phyloP scores from a whole-genome alignment of 257 asterid species.

The Rauvolfia tetraphylla region DNA sequence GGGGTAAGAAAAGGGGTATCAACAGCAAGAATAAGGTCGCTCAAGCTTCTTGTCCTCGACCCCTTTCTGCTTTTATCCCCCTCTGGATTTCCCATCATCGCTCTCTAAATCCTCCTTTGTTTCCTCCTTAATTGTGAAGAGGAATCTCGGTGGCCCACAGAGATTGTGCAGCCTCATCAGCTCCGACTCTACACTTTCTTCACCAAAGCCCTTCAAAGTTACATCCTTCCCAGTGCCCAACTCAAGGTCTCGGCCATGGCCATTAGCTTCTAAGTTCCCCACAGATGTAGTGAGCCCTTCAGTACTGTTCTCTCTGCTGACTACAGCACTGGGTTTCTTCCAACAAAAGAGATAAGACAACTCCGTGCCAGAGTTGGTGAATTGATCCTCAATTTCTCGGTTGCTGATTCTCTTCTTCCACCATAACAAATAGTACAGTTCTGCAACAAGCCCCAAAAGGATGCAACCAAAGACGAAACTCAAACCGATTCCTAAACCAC shows the following conservation, averaged over 20 bases:
- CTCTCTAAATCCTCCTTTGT: conserved; percentile 87
- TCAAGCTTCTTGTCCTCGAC: conserved; percentile 65
- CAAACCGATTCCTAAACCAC: conserved; percentile 74
- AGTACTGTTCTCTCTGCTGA: conserved; percentile 20
- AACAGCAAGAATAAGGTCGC: conserved; percentile 46
- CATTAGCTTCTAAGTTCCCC: conserved; percentile 25
- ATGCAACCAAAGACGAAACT: conserved; percentile 64
- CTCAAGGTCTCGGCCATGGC: conserved; percentile 50
- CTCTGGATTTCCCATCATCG: conserved; percentile 44
- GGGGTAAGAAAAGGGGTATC: conserved; percentile 53
- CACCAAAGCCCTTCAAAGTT: conserved; percentile 40
- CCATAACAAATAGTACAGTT: conserved; percentile 65
- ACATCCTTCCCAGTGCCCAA: conserved; percentile 35
- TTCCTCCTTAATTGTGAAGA: conserved; percentile 88
- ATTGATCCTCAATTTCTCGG: conserved; percentile 26
- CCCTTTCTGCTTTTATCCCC: conserved; percentile 51
- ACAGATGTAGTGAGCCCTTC: conserved; percentile 32
- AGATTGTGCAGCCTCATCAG: conserved; percentile 79
- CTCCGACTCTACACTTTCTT: conserved; percentile 68
- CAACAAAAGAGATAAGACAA: conserved; percentile 48
- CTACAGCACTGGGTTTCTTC: conserved; percentile 33
- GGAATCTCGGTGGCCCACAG: conserved; percentile 90
- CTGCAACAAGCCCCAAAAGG: conserved; percentile 67
- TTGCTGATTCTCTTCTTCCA: conserved; percentile 53
- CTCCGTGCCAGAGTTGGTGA: conserved; percentile 9